Percentiles rank a stretch among this genome's conserved stretches.
These are phyloP conservation scores for Beauveria sp. DNA, from an alignment of 2,329 filamentous ascomycete genomes.

Conservation along the genomic window DNA sequence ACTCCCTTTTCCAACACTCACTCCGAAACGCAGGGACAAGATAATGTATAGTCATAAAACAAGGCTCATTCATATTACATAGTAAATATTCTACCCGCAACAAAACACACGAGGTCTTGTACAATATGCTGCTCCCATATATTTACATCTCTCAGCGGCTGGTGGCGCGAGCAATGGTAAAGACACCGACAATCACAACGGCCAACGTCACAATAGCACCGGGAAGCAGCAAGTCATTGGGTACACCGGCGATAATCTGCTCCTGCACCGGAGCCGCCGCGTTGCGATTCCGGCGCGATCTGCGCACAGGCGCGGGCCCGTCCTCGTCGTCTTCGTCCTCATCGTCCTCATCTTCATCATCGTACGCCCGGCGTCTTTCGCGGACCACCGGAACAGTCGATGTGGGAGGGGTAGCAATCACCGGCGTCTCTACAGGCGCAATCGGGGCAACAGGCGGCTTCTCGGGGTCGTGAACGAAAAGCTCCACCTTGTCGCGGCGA, in stretches of 20 bases:
- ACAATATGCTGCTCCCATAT: slow-evolving; percentile 4
- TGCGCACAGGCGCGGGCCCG: slow-evolving; percentile 32
- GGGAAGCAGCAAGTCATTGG: slow-evolving; percentile 87
- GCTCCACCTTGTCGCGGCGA: slow-evolving; percentile 84
- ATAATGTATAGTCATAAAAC: slow-evolving; percentile 2
- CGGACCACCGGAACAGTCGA: slow-evolving; percentile 41
- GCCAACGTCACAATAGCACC: slow-evolving; percentile 94
- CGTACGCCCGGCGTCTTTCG: slow-evolving; percentile 38
- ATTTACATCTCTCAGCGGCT: slow-evolving; percentile 27
- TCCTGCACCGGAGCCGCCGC: slow-evolving; percentile 45
- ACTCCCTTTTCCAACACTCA: too few species aligned
- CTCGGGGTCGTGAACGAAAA: slow-evolving; percentile 91
- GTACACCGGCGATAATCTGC: slow-evolving; percentile 81
- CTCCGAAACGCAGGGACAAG: not conserved
- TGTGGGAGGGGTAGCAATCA: slow-evolving; percentile 37
- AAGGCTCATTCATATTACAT: slow-evolving; percentile 13
- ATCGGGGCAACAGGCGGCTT: slow-evolving; percentile 70
- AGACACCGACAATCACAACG: slow-evolving; percentile 88
- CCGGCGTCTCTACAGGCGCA: slow-evolving; percentile 37
- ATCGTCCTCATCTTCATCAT: slow-evolving; percentile 50
- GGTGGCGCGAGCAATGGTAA: slow-evolving; percentile 69
- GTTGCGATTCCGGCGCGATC: slow-evolving; percentile 27
- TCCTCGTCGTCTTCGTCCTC: slow-evolving; percentile 32
- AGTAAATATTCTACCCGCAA: slow-evolving; percentile 9
- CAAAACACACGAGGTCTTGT: slow-evolving; percentile 2